Evolutionary conservation across 2,329 filamentous ascomycete species (phyloP).

Genomic region (Aspergillus intermedius): DNA sequence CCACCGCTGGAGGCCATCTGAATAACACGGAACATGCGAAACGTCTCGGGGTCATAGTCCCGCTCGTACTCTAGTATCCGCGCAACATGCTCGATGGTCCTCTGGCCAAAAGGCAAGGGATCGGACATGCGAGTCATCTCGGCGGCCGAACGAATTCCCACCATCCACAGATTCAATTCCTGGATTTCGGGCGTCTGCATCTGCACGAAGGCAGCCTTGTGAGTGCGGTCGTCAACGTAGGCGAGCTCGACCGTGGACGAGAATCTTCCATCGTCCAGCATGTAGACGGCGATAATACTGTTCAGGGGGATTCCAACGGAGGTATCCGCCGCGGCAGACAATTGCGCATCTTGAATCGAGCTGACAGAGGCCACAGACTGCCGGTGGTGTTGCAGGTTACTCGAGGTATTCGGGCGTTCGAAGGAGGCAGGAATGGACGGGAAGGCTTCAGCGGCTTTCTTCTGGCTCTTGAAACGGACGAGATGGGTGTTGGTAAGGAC

Average conservation of each 20-base stretch:
- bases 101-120: conserved; percentile 49
- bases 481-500: conserved; percentile 64
- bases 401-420: conserved; percentile 37
- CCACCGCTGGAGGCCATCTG: conserved; percentile 48
- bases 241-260: conserved; percentile 63
- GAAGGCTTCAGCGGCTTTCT: conserved; percentile 60
- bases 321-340: conserved; percentile 50
- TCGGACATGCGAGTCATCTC: conserved; percentile 49
- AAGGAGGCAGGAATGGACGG: conserved; percentile 42
- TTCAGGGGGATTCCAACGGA: conserved; percentile 53
- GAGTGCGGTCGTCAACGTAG: conserved; percentile 58
- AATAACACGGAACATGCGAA: conserved; percentile 63
- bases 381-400: conserved; percentile 24
- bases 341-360: conserved; percentile 57
- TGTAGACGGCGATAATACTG: conserved; percentile 62
- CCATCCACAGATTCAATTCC: conserved; percentile 61
- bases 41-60: conserved; percentile 62
- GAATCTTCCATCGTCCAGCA: conserved; percentile 60
- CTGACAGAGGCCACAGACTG: conserved; percentile 55
- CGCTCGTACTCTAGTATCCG: conserved; percentile 58
- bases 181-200: conserved; percentile 59
- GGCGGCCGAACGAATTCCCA: conserved; percentile 54
- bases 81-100: conserved; percentile 57
- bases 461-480: conserved; percentile 61
- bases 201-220: conserved; percentile 56